These are phyloP conservation scores for Fusarium citri DNA, from an alignment of 2,329 filamentous ascomycete genomes.

Conservation along the genomic window DNA sequence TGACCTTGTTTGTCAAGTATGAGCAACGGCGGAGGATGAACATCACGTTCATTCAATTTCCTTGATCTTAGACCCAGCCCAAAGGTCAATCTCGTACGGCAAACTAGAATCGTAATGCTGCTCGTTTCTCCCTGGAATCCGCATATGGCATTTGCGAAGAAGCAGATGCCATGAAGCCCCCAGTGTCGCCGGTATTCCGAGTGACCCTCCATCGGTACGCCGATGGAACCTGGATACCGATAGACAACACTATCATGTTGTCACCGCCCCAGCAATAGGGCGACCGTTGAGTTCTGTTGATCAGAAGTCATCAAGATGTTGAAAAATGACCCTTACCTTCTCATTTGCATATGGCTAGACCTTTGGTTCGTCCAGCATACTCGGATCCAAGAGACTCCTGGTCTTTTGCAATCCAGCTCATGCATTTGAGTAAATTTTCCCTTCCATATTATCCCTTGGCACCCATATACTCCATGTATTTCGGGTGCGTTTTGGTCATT, in stretches of 20 bases:
- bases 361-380: not conserved
- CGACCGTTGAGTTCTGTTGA: conserved; percentile 3
- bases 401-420: not conserved
- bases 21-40: not conserved
- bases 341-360: not conserved
- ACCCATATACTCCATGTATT: not conserved
- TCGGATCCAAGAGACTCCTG: not conserved
- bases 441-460: not conserved
- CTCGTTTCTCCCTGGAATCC: not conserved
- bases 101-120: not conserved
- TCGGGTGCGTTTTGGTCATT: not conserved
- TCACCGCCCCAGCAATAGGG: not conserved
- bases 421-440: not conserved
- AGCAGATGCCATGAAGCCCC: not conserved
- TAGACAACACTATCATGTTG: not conserved
- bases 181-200: not conserved
- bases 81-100: not conserved
- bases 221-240: not conserved
- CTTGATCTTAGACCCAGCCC: not conserved
- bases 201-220: not conserved
- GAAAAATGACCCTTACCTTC: not conserved
- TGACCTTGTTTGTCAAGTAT: not conserved
- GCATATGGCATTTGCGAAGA: not conserved
- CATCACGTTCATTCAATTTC: not conserved
- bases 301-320: not conserved